These are phyloP conservation scores for Xerocomellus chrysenteron DNA, from an alignment of 768 basidiomycete species.

Conservation along the genomic window DNA sequence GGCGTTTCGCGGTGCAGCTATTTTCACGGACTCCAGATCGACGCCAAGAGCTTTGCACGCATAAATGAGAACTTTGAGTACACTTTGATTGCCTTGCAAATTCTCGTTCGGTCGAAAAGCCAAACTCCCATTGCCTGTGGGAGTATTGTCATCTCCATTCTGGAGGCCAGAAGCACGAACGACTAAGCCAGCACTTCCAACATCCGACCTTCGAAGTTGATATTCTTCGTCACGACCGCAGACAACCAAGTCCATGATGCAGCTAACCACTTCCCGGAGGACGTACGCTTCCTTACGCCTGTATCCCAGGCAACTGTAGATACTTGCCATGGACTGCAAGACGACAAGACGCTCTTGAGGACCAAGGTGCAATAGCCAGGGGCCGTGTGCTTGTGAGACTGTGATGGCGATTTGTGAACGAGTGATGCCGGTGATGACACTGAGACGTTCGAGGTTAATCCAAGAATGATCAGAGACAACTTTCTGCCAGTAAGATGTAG, in stretches of 20 bases:
- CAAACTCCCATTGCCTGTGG: slow-evolving; percentile 50
- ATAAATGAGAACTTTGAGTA: slow-evolving; percentile 72
- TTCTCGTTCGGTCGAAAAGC: slow-evolving; percentile 74
- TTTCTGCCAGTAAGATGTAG: slow-evolving; percentile 58
- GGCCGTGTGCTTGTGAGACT: slow-evolving; percentile 77
- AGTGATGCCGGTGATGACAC: slow-evolving; percentile 65
- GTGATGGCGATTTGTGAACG: slow-evolving; percentile 64
- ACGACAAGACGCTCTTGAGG: slow-evolving; percentile 71
- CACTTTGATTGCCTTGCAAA: slow-evolving; percentile 75
- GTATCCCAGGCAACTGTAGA: slow-evolving; percentile 82
- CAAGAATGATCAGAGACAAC: slow-evolving; percentile 50
- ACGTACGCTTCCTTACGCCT: slow-evolving; percentile 86
- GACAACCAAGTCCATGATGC: slow-evolving; percentile 82
- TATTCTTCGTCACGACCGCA: slow-evolving; percentile 77
- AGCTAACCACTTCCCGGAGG: slow-evolving; percentile 82
- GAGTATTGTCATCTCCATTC: slow-evolving; percentile 24
- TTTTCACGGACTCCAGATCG: slow-evolving; percentile 67
- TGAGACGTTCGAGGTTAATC: slow-evolving; percentile 62
- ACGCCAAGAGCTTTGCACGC: slow-evolving; percentile 81
- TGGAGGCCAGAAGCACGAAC: slow-evolving; percentile 45
- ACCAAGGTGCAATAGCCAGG: slow-evolving; percentile 82
- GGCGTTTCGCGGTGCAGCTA: slow-evolving; percentile 36
- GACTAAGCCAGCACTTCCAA: slow-evolving; percentile 43
- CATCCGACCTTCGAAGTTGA: slow-evolving; percentile 39
- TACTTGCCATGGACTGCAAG: slow-evolving; percentile 66